A percentile compares a stretch with the other conserved stretches of the same genome.
phyloP scores from a whole-genome alignment of 352 stramenopile genomes.

The Globisporangium parvum region DNA sequence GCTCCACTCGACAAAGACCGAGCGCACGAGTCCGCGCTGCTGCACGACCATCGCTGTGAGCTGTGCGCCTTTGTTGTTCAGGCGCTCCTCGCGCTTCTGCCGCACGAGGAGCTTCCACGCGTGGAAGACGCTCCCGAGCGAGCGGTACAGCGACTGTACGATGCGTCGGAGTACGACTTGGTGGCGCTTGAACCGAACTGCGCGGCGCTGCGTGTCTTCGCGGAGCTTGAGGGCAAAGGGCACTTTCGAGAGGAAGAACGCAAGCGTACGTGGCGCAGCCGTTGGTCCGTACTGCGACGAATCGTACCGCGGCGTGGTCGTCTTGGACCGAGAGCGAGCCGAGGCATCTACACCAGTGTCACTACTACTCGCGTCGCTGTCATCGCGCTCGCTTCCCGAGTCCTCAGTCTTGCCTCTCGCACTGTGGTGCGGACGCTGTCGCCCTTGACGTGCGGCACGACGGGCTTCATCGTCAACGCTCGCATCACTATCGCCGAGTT shows the following conservation, averaged over 20 bases:
- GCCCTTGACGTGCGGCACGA: neutral
- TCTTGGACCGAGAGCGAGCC: neutral
- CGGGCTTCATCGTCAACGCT: conserved; percentile 1
- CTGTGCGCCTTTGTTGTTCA: conserved; percentile 43
- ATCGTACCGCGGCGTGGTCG: neutral
- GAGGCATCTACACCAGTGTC: neutral
- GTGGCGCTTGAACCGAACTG: conserved; percentile 29
- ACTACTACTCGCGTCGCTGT: neutral
- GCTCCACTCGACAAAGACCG: conserved; percentile 51
- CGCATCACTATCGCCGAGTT: neutral
- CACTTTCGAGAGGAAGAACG: conserved; percentile 38
- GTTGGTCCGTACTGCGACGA: conserved; percentile 8
- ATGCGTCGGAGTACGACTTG: conserved; percentile 42
- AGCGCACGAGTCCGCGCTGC: conserved; percentile 36
- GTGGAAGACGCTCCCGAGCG: conserved; percentile 46
- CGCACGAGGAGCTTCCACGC: conserved; percentile 38
- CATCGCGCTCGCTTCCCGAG: neutral
- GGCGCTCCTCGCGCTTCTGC: conserved; percentile 27
- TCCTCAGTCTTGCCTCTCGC: neutral
- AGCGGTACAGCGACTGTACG: conserved; percentile 46
- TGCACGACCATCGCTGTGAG: conserved; percentile 47
- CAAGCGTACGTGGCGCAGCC: conserved; percentile 22
- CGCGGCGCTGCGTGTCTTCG: conserved; percentile 26
- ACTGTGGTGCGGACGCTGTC: neutral
- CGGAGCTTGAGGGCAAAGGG: conserved; percentile 38